phyloP scores from a whole-genome alignment of 805 yeast genomes.

The Yarrowia keelungensis region DNA sequence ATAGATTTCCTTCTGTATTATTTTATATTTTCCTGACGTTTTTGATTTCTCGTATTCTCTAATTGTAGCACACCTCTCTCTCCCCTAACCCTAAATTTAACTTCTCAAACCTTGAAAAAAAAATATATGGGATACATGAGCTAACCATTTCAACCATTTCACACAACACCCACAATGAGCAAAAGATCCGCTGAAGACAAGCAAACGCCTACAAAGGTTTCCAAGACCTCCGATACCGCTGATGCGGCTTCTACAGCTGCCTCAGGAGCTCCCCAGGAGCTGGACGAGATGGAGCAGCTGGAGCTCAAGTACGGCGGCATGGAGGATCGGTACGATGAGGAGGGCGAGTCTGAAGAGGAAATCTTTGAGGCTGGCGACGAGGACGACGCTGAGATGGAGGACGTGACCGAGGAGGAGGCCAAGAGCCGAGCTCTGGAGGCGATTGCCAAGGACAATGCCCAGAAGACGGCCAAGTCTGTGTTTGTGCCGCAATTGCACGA shows the following conservation, averaged over 20 bases:
- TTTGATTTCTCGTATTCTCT: too few species aligned
- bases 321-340: constrained; percentile 76
- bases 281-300: constrained; percentile 40
- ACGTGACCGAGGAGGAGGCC: constrained; percentile 55
- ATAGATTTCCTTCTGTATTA: too few species aligned
- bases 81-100: not conserved
- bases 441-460: constrained; percentile 45
- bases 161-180: constrained; percentile 9
- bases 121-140: constrained; percentile 1
- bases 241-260: constrained; percentile 13
- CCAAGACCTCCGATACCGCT: constrained; percentile 21
- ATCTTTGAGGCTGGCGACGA: constrained; percentile 81
- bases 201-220: constrained; percentile 10
- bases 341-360: constrained; percentile 79
- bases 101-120: not conserved
- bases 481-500: constrained; percentile 88
- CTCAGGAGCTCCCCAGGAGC: constrained; percentile 15
- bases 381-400: constrained; percentile 78
- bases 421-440: constrained; percentile 42
- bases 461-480: constrained; percentile 53
- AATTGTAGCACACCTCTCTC: too few species aligned
- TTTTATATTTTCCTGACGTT: too few species aligned
- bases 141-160: not conserved
- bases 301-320: constrained; percentile 59
- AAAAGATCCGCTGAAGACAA: constrained; percentile 30